Conservation (phyloP, 331 rosid species). For the Acacia pycnantha region DNA sequence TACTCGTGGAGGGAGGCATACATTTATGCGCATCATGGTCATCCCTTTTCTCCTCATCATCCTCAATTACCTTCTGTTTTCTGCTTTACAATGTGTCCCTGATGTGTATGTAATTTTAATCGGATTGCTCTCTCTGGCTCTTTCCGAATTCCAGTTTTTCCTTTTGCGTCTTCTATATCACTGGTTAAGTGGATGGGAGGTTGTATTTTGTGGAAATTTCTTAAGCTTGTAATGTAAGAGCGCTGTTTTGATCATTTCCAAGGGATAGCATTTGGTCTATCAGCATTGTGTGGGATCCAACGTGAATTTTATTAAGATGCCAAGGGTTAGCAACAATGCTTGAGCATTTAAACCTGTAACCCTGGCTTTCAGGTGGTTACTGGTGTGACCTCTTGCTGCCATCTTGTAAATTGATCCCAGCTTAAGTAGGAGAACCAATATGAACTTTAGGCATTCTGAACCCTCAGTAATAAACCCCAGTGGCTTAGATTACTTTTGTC, state of each 20-base stretch:
- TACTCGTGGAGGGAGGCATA: conserved; percentile 74
- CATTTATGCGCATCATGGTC: conserved; percentile 79
- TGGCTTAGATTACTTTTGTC: background rate
- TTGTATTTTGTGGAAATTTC: background rate
- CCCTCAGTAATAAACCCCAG: background rate
- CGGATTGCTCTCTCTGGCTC: conserved; percentile 14
- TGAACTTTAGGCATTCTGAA: conserved; percentile 6
- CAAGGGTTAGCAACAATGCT: background rate
- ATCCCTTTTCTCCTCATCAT: background rate
- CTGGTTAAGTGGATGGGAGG: background rate
- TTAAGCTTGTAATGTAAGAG: background rate
- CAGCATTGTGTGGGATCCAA: background rate
- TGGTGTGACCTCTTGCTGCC: background rate
- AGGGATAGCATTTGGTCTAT: too few relatives aligned
- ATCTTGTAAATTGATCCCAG: background rate
- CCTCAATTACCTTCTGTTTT: background rate
- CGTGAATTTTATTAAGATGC: background rate
- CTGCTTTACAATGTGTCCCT: background rate
- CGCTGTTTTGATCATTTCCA: background rate
- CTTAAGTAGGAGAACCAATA: background rate
- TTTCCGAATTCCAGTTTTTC: background rate
- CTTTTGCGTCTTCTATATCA: background rate
- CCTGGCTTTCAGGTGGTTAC: background rate
- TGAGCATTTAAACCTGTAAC: background rate
- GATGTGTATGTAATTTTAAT: background rate